phyloP scores from a whole-genome alignment of 305 asterid species.

The Fraxinus greggii region DNA sequence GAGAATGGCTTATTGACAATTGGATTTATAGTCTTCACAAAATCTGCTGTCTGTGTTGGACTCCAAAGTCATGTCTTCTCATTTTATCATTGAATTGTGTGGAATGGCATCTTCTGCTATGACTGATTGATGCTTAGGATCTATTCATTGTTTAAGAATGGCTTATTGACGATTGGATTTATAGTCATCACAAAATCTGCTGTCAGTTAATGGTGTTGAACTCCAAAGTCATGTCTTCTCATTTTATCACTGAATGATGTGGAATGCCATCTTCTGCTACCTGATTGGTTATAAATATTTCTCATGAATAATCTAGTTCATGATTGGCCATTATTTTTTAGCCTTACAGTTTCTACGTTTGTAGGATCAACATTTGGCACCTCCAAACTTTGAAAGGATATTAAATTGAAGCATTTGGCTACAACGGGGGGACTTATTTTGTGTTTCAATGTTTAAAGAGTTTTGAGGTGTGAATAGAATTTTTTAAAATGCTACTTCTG shows the following conservation, averaged over 20 bases:
- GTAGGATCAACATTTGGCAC: slow-evolving; percentile 64
- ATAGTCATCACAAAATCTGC: neutral
- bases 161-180: neutral
- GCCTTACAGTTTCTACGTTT: slow-evolving; percentile 11
- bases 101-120: neutral
- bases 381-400: slow-evolving; percentile 64
- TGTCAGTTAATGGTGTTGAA: neutral
- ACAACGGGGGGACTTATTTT: slow-evolving; percentile 49
- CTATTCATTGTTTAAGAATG: neutral
- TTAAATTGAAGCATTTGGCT: slow-evolving; percentile 54
- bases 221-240: neutral
- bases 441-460: neutral
- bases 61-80: neutral
- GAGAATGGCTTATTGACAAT: neutral
- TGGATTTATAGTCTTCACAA: neutral
- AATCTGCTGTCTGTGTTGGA: neutral
- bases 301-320: neutral
- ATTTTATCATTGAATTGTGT: neutral
- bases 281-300: neutral
- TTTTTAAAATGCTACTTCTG: too few species aligned
- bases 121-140: neutral
- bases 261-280: neutral
- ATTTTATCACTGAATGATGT: neutral
- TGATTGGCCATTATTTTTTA: slow-evolving; percentile 3
- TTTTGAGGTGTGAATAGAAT: neutral